A percentile compares a stretch with the other conserved stretches of the same genome.
Conservation (phyloP, 2,329 filamentous ascomycete species). For the Penicillium occitanis region DNA sequence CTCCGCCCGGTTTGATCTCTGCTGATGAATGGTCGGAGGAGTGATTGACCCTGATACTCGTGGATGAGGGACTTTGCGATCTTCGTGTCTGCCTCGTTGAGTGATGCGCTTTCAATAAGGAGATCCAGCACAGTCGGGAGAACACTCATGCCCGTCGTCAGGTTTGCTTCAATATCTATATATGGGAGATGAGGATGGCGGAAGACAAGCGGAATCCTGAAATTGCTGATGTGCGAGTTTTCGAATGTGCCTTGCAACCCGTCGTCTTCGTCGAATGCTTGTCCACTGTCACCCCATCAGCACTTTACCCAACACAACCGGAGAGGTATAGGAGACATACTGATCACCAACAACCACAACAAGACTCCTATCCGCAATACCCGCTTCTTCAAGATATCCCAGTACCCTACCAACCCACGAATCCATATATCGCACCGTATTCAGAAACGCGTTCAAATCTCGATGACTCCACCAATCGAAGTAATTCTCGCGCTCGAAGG, state of each 20-base stretch:
- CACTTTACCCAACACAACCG: background rate
- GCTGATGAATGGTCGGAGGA: slow-evolving; percentile 43
- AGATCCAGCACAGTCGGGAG: slow-evolving; percentile 50
- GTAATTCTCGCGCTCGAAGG: slow-evolving; percentile 30
- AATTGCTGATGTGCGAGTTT: slow-evolving; percentile 49
- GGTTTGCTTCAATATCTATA: slow-evolving; percentile 42
- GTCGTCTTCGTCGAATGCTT: slow-evolving; percentile 47
- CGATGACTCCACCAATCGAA: slow-evolving; percentile 29
- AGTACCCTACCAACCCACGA: slow-evolving; percentile 47
- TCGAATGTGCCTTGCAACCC: slow-evolving; percentile 45
- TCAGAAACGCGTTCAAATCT: slow-evolving; percentile 46
- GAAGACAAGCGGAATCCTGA: slow-evolving; percentile 48
- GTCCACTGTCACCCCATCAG: slow-evolving; percentile 29
- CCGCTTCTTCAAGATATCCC: slow-evolving; percentile 44
- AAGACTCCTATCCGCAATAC: slow-evolving; percentile 48
- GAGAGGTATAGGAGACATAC: slow-evolving; percentile 21
- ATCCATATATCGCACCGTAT: slow-evolving; percentile 47
- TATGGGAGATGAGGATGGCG: slow-evolving; percentile 47
- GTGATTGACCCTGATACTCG: slow-evolving; percentile 50
- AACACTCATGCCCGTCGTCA: slow-evolving; percentile 44
- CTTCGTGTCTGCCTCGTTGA: slow-evolving; percentile 35
- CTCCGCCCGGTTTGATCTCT: slow-evolving; percentile 28
- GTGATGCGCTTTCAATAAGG: slow-evolving; percentile 42
- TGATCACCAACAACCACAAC: slow-evolving; percentile 51
- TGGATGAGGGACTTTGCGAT: slow-evolving; percentile 43